Evolutionary conservation across 305 asterid species (phyloP).

Genomic region (Solanum aculeatissimum): DNA sequence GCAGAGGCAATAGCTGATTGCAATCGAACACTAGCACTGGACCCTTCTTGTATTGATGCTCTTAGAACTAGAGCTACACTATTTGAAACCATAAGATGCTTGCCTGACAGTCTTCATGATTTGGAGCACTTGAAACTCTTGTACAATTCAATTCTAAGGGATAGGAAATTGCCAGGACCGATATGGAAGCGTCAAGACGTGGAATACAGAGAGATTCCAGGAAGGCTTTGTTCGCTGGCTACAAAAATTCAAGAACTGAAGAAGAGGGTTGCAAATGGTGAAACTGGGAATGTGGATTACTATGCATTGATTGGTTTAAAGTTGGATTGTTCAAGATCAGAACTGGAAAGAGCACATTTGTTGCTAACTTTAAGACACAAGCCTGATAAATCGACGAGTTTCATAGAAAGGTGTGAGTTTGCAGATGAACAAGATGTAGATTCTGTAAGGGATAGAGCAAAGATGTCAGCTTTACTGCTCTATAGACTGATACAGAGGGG

Average conservation of each 20-base stretch:
- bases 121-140: conserved; percentile 47
- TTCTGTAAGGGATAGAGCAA: conserved; percentile 27
- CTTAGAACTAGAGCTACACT: conserved; percentile 31
- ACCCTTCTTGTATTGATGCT: conserved; percentile 39
- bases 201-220: conserved; percentile 46
- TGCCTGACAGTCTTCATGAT: conserved; percentile 53
- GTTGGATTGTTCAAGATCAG: conserved; percentile 51
- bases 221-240: conserved; percentile 36
- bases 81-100: conserved; percentile 38
- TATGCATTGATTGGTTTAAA: conserved; percentile 39
- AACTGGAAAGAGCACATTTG: conserved; percentile 47
- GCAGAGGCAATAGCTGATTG: conserved; percentile 55
- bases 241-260: conserved; percentile 39
- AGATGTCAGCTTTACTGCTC: conserved; percentile 20
- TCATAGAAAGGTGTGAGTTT: conserved; percentile 47
- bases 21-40: conserved; percentile 41
- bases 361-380: conserved; percentile 34
- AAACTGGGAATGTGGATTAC: conserved; percentile 37
- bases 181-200: conserved; percentile 40
- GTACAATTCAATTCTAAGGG: conserved; percentile 39
- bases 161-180: conserved; percentile 36
- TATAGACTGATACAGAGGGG: conserved; percentile 39
- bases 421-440: conserved; percentile 32
- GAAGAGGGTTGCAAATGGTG: conserved; percentile 42
- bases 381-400: conserved; percentile 38